These are phyloP conservation scores for Suillus subluteus DNA, from an alignment of 768 basidiomycete species.

Conservation along the genomic window DNA sequence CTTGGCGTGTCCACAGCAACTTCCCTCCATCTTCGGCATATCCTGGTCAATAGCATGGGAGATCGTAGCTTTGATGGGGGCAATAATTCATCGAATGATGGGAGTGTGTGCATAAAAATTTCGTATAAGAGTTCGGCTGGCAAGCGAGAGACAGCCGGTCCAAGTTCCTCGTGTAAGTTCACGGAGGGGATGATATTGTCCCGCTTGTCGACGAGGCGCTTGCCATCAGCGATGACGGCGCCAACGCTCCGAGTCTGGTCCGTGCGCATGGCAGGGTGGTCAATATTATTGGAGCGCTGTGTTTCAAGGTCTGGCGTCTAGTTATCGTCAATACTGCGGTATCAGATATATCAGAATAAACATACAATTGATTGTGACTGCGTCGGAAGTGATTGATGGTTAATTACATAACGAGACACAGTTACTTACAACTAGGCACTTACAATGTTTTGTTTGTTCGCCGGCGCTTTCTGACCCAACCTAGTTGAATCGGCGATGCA, in stretches of 20 bases:
- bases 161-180: neutral
- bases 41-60: constrained; percentile 42
- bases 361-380: neutral
- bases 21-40: constrained; percentile 47
- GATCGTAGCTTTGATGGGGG: constrained; percentile 10
- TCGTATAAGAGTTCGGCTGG: neutral
- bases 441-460: neutral
- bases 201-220: neutral
- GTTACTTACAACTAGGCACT: neutral
- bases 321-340: neutral
- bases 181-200: neutral
- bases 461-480: neutral
- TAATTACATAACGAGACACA: neutral
- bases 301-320: neutral
- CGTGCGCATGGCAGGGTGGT: neutral
- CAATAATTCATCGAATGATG: neutral
- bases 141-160: neutral
- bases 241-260: neutral
- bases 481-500: neutral
- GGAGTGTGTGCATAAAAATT: neutral
- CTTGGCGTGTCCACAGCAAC: constrained; percentile 43
- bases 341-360: neutral
- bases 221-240: neutral
- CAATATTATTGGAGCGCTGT: neutral
- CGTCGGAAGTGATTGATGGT: neutral